These are phyloP conservation scores for Musa schizocarpa DNA, from an alignment of 176 grass and related monocot genomes.

Conservation along the genomic window DNA sequence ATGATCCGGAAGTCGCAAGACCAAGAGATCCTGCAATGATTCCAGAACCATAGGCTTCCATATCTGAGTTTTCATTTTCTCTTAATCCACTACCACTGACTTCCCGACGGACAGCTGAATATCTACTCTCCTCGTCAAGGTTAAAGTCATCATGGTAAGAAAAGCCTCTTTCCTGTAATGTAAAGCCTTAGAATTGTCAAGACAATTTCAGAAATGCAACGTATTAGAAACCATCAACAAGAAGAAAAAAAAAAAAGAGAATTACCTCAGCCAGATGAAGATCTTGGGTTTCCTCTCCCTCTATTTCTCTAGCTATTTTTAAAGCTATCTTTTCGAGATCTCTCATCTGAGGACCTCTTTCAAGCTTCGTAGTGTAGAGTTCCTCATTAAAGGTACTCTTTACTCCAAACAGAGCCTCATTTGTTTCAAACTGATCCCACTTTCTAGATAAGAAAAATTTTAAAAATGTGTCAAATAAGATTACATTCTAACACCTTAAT, in stretches of 20 bases:
- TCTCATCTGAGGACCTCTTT: conserved; percentile 88
- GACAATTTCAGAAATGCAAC: not conserved
- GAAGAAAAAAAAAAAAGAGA: not conserved
- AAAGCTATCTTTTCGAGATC: conserved; percentile 76
- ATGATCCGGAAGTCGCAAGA: too few species aligned
- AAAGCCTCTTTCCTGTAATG: conserved; percentile 75
- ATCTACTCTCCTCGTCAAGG: conserved; percentile 87
- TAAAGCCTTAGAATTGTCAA: conserved; percentile 19
- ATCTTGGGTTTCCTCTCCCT: conserved; percentile 84
- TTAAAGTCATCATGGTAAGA: conserved; percentile 57
- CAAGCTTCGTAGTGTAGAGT: conserved; percentile 95
- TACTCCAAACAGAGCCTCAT: conserved; percentile 80
- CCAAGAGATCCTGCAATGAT: too few species aligned
- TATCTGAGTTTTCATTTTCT: not conserved
- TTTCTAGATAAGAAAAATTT: conserved; percentile 40
- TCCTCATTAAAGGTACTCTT: conserved; percentile 99
- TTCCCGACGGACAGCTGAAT: conserved; percentile 79
- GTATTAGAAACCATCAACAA: not conserved
- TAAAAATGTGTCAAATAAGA: too few species aligned
- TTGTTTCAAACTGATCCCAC: conserved; percentile 98
- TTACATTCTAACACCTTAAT: conserved; percentile 9
- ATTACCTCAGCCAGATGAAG: conserved; percentile 89
- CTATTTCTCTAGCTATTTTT: conserved; percentile 91
- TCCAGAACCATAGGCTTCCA: too few species aligned
- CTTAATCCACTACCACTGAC: conserved; percentile 30